phyloP scores from a whole-genome alignment of 495 filamentous ascomycete genomes.

The Xylaria curta region DNA sequence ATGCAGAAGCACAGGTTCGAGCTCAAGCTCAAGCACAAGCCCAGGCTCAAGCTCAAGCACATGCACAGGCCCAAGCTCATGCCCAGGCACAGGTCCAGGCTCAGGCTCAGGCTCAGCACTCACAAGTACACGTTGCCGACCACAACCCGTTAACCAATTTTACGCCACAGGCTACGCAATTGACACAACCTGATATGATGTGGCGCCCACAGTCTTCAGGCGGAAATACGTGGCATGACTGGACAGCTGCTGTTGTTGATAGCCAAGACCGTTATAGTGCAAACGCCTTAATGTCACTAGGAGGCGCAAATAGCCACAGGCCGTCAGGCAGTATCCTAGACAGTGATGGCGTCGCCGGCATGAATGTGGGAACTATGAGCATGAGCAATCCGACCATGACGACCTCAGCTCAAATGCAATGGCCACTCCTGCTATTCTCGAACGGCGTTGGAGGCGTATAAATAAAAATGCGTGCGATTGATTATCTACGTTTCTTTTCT shows the following conservation, averaged over 20 bases:
- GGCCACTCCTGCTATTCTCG: conserved; percentile 39
- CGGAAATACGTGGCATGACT: conserved; percentile 55
- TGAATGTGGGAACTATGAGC: conserved; percentile 30
- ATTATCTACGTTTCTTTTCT: not conserved
- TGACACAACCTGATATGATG: conserved; percentile 39
- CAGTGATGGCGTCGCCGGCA: conserved; percentile 22
- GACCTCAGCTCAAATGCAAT: conserved; percentile 36
- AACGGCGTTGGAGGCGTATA: conserved; percentile 39
- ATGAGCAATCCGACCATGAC: conserved; percentile 34
- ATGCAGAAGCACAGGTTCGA: too few relatives aligned
- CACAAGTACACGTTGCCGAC: conserved; percentile 33
- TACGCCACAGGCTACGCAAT: conserved; percentile 36
- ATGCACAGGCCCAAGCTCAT: conserved; percentile 34
- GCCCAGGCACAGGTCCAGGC: conserved; percentile 36
- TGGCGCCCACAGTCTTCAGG: conserved; percentile 41
- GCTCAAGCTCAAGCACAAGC: conserved; percentile 34
- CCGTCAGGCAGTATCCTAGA: conserved; percentile 32
- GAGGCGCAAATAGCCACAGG: conserved; percentile 33
- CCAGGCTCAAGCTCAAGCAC: conserved; percentile 28
- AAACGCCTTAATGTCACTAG: conserved; percentile 49
- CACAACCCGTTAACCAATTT: conserved; percentile 38
- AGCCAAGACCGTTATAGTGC: conserved; percentile 54
- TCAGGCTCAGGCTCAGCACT: conserved; percentile 35
- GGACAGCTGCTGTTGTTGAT: conserved; percentile 54
- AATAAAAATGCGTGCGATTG: not conserved